Base-by-base conservation (phyloP, 2,329 filamentous ascomycete species). In the Fusarium robinianum region DNA sequence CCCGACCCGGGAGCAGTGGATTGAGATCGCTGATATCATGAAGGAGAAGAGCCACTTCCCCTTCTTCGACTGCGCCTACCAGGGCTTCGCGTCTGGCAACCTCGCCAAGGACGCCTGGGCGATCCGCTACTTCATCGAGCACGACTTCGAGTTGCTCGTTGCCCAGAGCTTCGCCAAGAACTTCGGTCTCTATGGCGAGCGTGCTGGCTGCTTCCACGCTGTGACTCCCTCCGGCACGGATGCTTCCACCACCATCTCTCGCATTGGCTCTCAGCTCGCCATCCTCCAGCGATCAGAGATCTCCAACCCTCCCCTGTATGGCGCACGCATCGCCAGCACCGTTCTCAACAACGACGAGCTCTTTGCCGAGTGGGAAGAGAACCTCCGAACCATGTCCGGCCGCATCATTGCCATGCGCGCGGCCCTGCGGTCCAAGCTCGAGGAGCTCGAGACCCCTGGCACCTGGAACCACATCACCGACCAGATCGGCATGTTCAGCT, bases 401-500 rank as follows among this genome's bases (percentile, higher is more conserved):
- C 87, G 94, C 53, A 99, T 99, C 74, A 92, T 88, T 57, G 80
- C 82, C 64, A 99, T 97, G 94, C 85, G 94, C 53, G 83, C 82
- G 63, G 82, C 80, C 4, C 74, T 99, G 59, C 81, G 89, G 36
- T 72, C 75, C 42, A 89, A 91, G 70, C 81, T 99, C 8, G 92
- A 97, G 72, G 82, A 84, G 63, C 79, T 92, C 47, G 83, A 81
- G 19, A 96, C 94, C 0, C 92, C 92, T 0, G 92, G 92, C 21
- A 87, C 81, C 10, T 99, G 94, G 94, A 89, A 91, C 65, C 94
- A 99, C 73, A 95, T 99, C 67, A 96, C 91, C 11, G 88, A 95
- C 63, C 94, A 99, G 79, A 99, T 99, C 66, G 94, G 94, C 74
- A 99, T 99, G 94, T 99, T 99, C 75, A 92, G 86, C 69, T 99